Percentiles rank a stretch among this genome's conserved stretches.
phyloP scores from a whole-genome alignment of 495 filamentous ascomycete species.

The Aspergillus sclerotioniger region DNA sequence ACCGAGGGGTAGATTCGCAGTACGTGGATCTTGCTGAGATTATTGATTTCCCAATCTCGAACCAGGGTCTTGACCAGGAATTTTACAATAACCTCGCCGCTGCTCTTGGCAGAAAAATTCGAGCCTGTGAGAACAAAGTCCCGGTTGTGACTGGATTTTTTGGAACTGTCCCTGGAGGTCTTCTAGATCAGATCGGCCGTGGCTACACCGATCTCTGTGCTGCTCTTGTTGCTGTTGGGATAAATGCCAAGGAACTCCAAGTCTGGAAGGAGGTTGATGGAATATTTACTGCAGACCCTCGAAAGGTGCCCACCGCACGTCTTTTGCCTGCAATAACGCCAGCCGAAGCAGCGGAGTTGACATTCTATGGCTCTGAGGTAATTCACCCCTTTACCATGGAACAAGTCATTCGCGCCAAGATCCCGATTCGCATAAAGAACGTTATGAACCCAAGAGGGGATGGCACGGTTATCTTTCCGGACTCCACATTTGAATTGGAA shows the following conservation, averaged over 20 bases:
- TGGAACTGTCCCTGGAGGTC: conserved; percentile 75
- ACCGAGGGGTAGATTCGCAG: conserved; percentile 73
- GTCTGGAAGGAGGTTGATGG: conserved; percentile 94
- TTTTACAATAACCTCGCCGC: conserved; percentile 75
- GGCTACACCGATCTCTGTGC: conserved; percentile 91
- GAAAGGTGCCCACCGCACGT: conserved; percentile 81
- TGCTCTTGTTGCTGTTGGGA: conserved; percentile 74
- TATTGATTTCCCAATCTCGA: conserved; percentile 57
- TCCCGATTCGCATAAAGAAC: conserved; percentile 97
- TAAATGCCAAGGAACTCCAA: conserved; percentile 76
- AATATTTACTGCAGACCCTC: conserved; percentile 85
- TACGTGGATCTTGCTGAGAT: conserved; percentile 84
- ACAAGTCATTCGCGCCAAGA: conserved; percentile 88
- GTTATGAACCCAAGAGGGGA: conserved; percentile 88
- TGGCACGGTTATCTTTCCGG: conserved; percentile 79
- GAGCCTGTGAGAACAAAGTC: conserved; percentile 64
- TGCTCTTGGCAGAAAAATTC: conserved; percentile 63
- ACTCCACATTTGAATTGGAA: conserved; percentile 46
- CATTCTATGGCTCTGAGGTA: conserved; percentile 91
- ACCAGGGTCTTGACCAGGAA: conserved; percentile 64
- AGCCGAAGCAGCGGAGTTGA: conserved; percentile 84
- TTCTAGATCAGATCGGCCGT: conserved; percentile 76
- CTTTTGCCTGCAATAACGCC: conserved; percentile 78
- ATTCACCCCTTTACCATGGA: conserved; percentile 99
- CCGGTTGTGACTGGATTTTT: conserved; percentile 87